Evolutionary conservation across 1,139 yeast genomes (phyloP).

Genomic region (Lodderomyces metapsilosis): DNA sequence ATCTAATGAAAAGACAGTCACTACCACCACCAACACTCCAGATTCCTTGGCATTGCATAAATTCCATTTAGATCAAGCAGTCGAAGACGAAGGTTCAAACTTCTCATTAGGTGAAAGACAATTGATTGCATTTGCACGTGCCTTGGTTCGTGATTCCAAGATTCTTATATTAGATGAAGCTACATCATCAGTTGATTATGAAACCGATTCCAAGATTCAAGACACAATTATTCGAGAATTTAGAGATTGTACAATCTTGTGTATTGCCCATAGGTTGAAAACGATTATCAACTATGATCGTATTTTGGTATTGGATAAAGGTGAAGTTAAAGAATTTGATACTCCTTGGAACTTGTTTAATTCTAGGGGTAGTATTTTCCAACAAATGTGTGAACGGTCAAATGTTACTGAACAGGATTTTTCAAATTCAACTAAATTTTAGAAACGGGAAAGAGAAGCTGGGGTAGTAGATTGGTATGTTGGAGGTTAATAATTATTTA

Average conservation of each 20-base stretch:
- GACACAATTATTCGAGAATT: conserved; percentile 34
- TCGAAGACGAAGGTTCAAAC: conserved; percentile 41
- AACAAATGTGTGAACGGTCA: conserved; percentile 61
- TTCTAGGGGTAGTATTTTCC: conserved; percentile 27
- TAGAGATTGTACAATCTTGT: conserved; percentile 36
- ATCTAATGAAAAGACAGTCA: conserved; percentile 8
- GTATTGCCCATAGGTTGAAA: conserved; percentile 43
- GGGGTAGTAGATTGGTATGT: no score
- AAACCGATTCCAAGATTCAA: conserved; percentile 43
- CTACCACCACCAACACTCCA: conserved; percentile 9
- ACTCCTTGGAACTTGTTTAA: conserved; percentile 39
- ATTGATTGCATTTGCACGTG: conserved; percentile 42
- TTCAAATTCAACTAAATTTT: conserved; percentile 7
- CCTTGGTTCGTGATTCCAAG: conserved; percentile 37
- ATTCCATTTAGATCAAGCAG: conserved; percentile 38
- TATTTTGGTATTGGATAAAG: conserved; percentile 44
- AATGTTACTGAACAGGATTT: conserved; percentile 38
- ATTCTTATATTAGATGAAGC: conserved; percentile 43
- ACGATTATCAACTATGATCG: conserved; percentile 39
- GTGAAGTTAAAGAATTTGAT: conserved; percentile 59
- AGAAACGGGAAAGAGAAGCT: background rate
- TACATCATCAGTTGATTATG: conserved; percentile 43
- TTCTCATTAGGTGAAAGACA: conserved; percentile 44
- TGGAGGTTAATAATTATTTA: no score
- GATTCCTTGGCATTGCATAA: conserved; percentile 24